Evolutionary conservation across 805 yeast genomes (phyloP), one percentile per base, ranked within the genome.

Genomic region (Wickerhamiella cacticola): DNA sequence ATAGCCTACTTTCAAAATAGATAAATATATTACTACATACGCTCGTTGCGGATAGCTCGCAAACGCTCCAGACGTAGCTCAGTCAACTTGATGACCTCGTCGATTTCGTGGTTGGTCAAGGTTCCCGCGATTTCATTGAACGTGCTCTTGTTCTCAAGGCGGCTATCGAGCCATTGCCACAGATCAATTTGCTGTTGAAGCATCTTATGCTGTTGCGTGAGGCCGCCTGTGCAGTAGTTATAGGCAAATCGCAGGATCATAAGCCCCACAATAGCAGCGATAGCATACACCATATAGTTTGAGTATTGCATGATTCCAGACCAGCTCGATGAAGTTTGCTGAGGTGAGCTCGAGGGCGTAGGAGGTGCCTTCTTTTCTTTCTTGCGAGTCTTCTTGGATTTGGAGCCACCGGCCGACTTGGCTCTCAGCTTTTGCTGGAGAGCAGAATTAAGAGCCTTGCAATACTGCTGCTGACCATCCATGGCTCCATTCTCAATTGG

Each of bases 401-500:
- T 55, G 39, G 39, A 28, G 19, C 45, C 41, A 19, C 51, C 41
- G 19, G 39, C 45, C 35, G 38, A 28, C 26, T 46, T 52, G 49
- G 22, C 44, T 41, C 50, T 46, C 50, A 52, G 41, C 45, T 61
- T 63, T 10, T 45, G 51, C 38, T 61, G 54, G 16, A 79, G 59
- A 31, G 66, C 68, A 3, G 58, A 65, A 0, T 71, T 55, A 36
- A 82, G 63, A 9, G 70, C 73, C 44, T 69, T 70, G 10, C 82
- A 74, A 2, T 79, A 79, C 4, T 75, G 72, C 41, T 71, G 68
- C 62, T 87, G 96, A 0, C 98, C 98, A 28, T 79, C 76, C 41
- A 71, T 67, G 12, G 95, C 80, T 49, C 88, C 88, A 53, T 79
- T 80, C 60, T 92, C 97, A 52, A 92, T 82, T 48, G 94, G 79